Evolutionary conservation across 305 asterid genomes (phyloP), one percentile per base, ranked within the genome.

Genomic region (Solanum hybrid): DNA sequence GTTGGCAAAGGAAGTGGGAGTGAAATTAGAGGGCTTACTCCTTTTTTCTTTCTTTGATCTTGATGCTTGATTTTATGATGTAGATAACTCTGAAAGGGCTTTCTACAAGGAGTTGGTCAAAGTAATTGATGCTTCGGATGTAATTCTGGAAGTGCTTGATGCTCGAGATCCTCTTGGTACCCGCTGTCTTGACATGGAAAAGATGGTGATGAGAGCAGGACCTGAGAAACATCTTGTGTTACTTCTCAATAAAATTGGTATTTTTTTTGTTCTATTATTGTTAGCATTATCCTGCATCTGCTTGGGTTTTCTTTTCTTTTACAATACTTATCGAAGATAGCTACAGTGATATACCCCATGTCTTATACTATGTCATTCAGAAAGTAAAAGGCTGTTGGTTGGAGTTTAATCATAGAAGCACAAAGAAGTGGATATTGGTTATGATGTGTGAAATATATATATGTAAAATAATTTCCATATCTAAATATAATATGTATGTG

Each of bases 121-220:
- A 92, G 99, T 97, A 13, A 94, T 96, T 16, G 98, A 97, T 74
- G 98, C 97, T 77, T 97, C 99, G 29, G 99, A 97, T 94, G 99
- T 97, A 83, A 96, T 97, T 89, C 79, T 97, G 93, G 99, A 97
- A 93, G 99, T 97, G 90, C 98, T 97, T 92, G 99, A 96, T 93
- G 98, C 99, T 89, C 96, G 99, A 80, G 99, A 96, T 91, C 99
- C 99, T 51, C 91, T 97, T 64, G 98, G 98, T 87, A 96, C 98
- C n/a, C 98, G 98, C 28, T 97, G 98, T 83, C 91, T 89, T 36
- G 99, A 97, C 93, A 97, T 96, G 99, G 99, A 97, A 93, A 96
- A 93, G 91, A 95, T 96, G 98, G 98, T 96, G 88, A 90, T 92
- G 94, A 94, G 89, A 89, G 89, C 98, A 0, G 99, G 98, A 71